Evolutionary conservation across 1,139 yeast species (phyloP), one percentile per base, ranked within the genome.

Genomic region (Spencermartinsiella ligniputridi): DNA sequence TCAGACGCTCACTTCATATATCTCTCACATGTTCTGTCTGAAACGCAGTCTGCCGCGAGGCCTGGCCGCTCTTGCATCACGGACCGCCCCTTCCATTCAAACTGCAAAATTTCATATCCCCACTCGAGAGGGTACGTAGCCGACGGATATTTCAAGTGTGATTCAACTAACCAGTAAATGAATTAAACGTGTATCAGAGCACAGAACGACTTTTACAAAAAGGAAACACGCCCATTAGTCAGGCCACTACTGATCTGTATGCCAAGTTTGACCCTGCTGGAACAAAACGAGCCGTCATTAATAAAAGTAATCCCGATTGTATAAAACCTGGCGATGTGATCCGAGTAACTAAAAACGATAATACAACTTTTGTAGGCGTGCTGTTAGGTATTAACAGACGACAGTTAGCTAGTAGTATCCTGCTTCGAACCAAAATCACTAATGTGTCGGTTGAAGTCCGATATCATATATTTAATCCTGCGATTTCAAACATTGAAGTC

Each of bases 261-360:
- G 63, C 69, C 22, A 76, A 74, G 52, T 76, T 83, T 53, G 97
- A 89, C 61, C 85, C 90, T 18, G 69, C 76, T 3, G 94, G 92
- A 5, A 71, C 76, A 68, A 83, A 90, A 70, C 70, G 83, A 51
- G 73, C 75, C n/a, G 69, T 87, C 44, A 70, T 88, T 18, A 71
- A 74, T 48, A 69, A 68, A 46, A 53, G 64, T 4, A 72, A 72
- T 46, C 76, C 79, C n/a, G 68, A 68, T 34, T 58, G 74, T 51
- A 69, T 88, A 35, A 74, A 85, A 51, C 76, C 95, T 0, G 97
- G 96, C 8, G 97, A 89, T 62, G 74, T 87, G 35, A 79, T 89
- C 36, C 79, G 86, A 54, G 83, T 89, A 11, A 78, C 83, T 21
- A 88, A 85, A 61, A 73, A 72, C 54, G 85, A 84, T 61, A 74